Evolutionary conservation across 176 grass and related monocot genomes (phyloP).

Genomic region (Aegilops speltoides): DNA sequence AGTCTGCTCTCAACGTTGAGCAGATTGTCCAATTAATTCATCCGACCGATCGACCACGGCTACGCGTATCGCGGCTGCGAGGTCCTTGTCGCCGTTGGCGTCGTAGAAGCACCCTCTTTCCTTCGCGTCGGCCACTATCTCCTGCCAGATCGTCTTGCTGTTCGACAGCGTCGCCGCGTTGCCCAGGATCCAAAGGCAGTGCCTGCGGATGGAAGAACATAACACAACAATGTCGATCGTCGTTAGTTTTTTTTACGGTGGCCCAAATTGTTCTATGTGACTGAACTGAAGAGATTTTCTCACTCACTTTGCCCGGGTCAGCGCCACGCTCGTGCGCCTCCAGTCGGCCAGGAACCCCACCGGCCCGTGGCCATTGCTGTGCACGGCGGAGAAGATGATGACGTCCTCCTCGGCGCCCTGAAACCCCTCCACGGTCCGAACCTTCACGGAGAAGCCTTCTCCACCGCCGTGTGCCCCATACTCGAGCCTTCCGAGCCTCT

Average conservation of each 20-base stretch:
- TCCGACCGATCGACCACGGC: not conserved
- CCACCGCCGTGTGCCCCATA: not conserved
- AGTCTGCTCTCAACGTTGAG: not conserved
- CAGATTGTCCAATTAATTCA: no score
- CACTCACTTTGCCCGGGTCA: constrained; percentile 54
- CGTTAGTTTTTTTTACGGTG: no score
- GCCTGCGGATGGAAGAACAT: constrained; percentile 22
- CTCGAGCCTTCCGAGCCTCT: constrained; percentile 17
- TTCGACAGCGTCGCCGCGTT: constrained; percentile 34
- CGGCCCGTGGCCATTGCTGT: constrained; percentile 38
- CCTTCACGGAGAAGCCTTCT: constrained; percentile 37
- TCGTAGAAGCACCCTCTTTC: constrained; percentile 36
- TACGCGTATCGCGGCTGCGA: constrained; percentile 11
- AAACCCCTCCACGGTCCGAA: constrained; percentile 59
- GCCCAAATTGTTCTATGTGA: not conserved
- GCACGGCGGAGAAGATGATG: constrained; percentile 59
- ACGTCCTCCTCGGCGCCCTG: constrained; percentile 69
- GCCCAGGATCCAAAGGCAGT: constrained; percentile 59
- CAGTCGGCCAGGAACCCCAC: constrained; percentile 41
- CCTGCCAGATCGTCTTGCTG: constrained; percentile 41
- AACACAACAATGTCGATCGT: no score
- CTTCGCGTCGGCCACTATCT: constrained; percentile 46
- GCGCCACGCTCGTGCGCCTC: constrained; percentile 44
- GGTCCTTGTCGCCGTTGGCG: constrained; percentile 19
- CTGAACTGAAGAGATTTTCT: no score